Base-by-base conservation (phyloP, 2,329 filamentous ascomycete species). In the Penicillium brasilianum region DNA sequence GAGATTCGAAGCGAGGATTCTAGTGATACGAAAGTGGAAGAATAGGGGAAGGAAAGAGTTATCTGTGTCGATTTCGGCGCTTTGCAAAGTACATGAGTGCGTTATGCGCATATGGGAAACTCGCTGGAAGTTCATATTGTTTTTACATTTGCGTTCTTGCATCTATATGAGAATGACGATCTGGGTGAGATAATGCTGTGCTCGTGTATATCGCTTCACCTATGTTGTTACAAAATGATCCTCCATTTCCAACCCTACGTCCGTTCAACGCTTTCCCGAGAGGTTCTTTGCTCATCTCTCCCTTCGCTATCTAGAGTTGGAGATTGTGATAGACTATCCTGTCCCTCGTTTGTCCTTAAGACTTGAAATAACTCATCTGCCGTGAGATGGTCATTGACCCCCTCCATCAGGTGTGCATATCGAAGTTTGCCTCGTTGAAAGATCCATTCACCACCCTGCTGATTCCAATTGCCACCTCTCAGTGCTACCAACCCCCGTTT, bases 371-470 rank as follows among this genome's bases (percentile, higher is more conserved):
- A 51, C 13, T 46, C 48, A 18, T 64, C 61, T 14, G 64, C 66
- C 7, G 66, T 64, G 8, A 67, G 54, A 61, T 68, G 66, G 41
- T 68, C 66, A 52, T 58, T 61, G 14, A 55, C 13, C 7, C 46
- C 58, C 48, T 65, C 39, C 66, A 68, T 68, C 3, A 61, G 58
- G 64, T 68, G 64, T 16, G 63, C 62, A 62, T 64, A 67, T 28
- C 53, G 49, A 20, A 66, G 51, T 20, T 48, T 67, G 11, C 63
- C 65, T 6, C 56, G 13, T 13, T 65, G 57, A 39, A 69, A 69
- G 41, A 69, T 63, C 65, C 61, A 69, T 39, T 67, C 66, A 8
- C 65, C 65, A 10, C 66, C 65, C n/a, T 67, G 55, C 20, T 66
- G 61, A 43, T 63, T 44, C 49, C 48, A 44, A 55, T 16, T 28